A percentile compares a stretch with the other conserved stretches of the same genome.
These are phyloP conservation scores for Coemansia sp. DNA, from an alignment of 192 early-diverging fungal genomes.

Conservation along the genomic window DNA sequence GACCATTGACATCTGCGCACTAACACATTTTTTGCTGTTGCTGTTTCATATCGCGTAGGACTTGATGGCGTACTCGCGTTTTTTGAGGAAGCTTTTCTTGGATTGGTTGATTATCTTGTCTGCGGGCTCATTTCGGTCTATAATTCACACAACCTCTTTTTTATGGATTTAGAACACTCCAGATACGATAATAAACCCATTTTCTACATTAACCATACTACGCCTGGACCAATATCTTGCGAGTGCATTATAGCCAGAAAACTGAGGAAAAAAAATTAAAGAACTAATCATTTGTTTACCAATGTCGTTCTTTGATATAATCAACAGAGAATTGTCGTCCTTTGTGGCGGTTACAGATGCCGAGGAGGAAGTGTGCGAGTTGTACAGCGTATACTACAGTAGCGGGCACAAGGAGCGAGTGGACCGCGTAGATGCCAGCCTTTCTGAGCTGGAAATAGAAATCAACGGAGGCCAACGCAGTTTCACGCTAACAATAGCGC, in stretches of 20 bases:
- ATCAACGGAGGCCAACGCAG: constrained; percentile 15
- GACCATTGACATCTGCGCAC: neutral
- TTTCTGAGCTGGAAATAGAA: constrained; percentile 30
- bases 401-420: constrained; percentile 5
- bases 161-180: neutral
- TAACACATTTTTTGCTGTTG: neutral
- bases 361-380: constrained; percentile 45
- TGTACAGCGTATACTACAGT: constrained; percentile 47
- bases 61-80: constrained; percentile 1
- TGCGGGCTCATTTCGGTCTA: neutral
- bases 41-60: neutral
- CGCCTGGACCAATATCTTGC: neutral
- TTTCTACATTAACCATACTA: constrained; percentile 1
- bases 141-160: neutral
- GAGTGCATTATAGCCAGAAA: neutral
- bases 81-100: neutral
- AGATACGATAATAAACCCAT: neutral
- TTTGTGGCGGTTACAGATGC: constrained; percentile 20
- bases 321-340: neutral
- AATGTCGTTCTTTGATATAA: constrained; percentile 17
- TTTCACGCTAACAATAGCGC: constrained; percentile 24
- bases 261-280: neutral
- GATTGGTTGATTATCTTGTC: neutral
- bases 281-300: neutral
- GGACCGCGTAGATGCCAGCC: constrained; percentile 21